Base-by-base conservation (phyloP, 805 yeast species). In the Candida loeiensis region DNA sequence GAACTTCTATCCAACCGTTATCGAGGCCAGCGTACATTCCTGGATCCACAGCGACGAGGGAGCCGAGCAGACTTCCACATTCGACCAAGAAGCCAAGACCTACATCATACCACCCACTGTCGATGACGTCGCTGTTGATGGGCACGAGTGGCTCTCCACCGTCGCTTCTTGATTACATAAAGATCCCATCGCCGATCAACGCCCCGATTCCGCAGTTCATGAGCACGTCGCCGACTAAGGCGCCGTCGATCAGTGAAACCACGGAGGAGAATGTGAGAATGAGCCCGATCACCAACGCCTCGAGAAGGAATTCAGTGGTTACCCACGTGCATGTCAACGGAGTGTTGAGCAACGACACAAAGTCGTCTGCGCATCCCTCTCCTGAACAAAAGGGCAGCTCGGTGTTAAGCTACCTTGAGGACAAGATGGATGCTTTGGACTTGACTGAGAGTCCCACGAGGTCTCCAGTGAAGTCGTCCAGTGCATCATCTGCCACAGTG, bases 101-200 rank as follows among this genome's bases (percentile, higher is more conserved):
- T 30, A 85, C 91, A 0, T 84, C 93, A 7, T 85, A 82, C 54
- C 90, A 85, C 55, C 95, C 95, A 13, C 73, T 82, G 2, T 67
- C 77, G 11, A 56, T 65, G 63, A 47, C 67, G 4, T 58, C 69
- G 3, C 45, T 64, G 17, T 45, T 56, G 27, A 47, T 53, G 47
- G 41, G 43, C 16, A 29, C 31, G 13, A 43, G 38, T 34, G 42
- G 40, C 18, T 39, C 48, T 14, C 38, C 47, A 12, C 47, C 61
- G 13, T 51, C 51, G 13, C 55, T 56, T 30, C 50, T 47, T 44
- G 74, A 65, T 43, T 69, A 45, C 40, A 52, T 63, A 41, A 65
- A 60, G 41, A 54, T 59, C 26, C 65, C 66, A 2, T 53, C 65
- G 4, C 64, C 70, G 1, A 50, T 55, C 28, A 60, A 56, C 25